Conservation (phyloP, 192 early-diverging fungal species). For the Coemansia biformis region DNA sequence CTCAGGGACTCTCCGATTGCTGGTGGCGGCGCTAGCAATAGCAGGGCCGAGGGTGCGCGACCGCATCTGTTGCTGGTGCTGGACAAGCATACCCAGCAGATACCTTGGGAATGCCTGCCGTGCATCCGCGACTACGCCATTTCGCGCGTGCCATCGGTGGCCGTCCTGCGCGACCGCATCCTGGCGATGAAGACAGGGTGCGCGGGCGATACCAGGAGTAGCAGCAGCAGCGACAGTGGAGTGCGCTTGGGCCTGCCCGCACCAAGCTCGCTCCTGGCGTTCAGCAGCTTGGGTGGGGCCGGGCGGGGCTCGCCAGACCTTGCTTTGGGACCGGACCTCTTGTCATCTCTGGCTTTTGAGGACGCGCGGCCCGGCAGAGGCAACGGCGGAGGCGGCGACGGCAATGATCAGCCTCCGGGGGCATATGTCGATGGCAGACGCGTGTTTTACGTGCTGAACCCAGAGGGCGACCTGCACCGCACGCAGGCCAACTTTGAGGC, state of each 20-base stretch:
- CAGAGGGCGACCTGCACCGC: conserved; percentile 72
- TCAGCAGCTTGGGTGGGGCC: too few species aligned
- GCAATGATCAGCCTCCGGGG: neutral
- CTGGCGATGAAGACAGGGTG: conserved; percentile 18
- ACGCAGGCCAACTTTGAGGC: conserved; percentile 76
- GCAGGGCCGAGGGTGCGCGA: conserved; percentile 23
- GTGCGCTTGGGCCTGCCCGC: neutral
- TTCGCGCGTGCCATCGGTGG: conserved; percentile 75
- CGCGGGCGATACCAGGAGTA: neutral
- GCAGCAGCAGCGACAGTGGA: neutral
- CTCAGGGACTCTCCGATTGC: too few species aligned
- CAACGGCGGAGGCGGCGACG: neutral
- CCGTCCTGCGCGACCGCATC: conserved; percentile 64
- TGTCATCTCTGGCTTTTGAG: neutral
- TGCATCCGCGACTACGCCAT: conserved; percentile 63
- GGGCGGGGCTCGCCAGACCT: too few species aligned
- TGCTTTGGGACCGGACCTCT: neutral
- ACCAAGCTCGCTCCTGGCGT: neutral
- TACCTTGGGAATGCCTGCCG: conserved; percentile 89
- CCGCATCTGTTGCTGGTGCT: conserved; percentile 75
- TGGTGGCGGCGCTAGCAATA: neutral
- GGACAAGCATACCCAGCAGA: conserved; percentile 74
- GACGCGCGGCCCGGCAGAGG: neutral
- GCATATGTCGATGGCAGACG: conserved; percentile 39
- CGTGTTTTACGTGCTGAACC: conserved; percentile 87